Percentiles rank a stretch among this genome's conserved stretches.
phyloP scores from a whole-genome alignment of 2,329 filamentous ascomycete genomes.

The Aspergillus sp. region DNA sequence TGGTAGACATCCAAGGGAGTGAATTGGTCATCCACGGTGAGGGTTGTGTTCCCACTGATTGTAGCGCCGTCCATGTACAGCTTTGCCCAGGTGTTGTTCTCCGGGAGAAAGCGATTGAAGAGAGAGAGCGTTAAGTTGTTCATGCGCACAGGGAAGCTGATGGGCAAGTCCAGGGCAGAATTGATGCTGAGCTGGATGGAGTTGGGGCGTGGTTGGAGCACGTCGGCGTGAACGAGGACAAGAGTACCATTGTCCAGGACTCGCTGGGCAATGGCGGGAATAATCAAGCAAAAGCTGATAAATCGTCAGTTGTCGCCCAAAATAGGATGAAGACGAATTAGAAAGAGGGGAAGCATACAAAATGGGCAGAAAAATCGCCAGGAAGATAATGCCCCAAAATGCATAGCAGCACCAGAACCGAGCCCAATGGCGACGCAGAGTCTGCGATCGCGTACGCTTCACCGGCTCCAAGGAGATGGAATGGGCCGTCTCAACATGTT shows the following conservation, averaged over 20 bases:
- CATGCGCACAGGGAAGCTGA: conserved; percentile 39
- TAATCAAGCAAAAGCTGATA: conserved; percentile 40
- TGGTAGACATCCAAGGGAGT: conserved; percentile 30
- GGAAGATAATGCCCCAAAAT: conserved; percentile 37
- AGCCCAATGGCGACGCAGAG: conserved; percentile 37
- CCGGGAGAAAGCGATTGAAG: conserved; percentile 33
- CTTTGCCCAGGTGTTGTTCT: conserved; percentile 32
- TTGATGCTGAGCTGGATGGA: conserved; percentile 36
- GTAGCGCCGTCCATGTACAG: conserved; percentile 25
- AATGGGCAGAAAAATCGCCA: conserved; percentile 43
- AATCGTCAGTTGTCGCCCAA: conserved; percentile 4
- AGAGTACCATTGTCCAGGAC: conserved; percentile 41
- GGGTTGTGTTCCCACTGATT: conserved; percentile 39
- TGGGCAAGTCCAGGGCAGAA: conserved; percentile 40
- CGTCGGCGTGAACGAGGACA: conserved; percentile 36
- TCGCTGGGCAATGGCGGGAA: conserved; percentile 45
- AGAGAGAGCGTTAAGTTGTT: conserved; percentile 37
- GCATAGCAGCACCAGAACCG: conserved; percentile 44
- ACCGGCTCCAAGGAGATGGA: conserved; percentile 29
- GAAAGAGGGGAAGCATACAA: conserved; percentile 32
- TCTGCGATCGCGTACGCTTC: conserved; percentile 28
- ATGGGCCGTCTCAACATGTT: conserved; percentile 31
- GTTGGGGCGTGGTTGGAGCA: conserved; percentile 38
- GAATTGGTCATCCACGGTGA: conserved; percentile 25
- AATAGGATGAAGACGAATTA: not conserved